Base-by-base conservation (phyloP, 495 filamentous ascomycete genomes). In the Aspergillus kassunensis region DNA sequence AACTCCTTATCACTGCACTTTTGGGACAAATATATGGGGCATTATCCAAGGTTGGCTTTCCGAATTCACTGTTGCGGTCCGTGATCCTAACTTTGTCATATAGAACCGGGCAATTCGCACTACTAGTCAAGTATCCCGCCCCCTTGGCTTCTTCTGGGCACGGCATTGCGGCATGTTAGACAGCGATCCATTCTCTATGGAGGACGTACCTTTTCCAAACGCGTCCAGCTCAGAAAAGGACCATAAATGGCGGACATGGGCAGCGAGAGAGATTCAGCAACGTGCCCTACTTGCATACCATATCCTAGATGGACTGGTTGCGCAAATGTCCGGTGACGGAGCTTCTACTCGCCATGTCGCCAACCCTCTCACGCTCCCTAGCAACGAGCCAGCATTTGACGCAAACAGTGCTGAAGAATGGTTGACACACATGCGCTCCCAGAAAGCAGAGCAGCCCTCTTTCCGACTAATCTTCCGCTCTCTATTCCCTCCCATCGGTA, bases 71-170 rank as follows among this genome's bases (percentile, higher is more conserved):
- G 29, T 36, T 1, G 4, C 3, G 18, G 18, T n/a, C n/a, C 33
- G 18, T 19, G 11, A 7, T 16, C 44, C 46, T 19, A 29, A 11
- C 43, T 9, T 2, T n/a, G 18, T 5, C 18, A n/a, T 11, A 18
- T 40, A 69, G 62, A 76, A 76, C 37, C 59, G 69, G 16, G 60
- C 62, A 4, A 71, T 78, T 21, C 65, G 75, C 8, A 75, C 68
- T 2, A 76, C 74, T 20, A 72, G 70, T 49, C 74, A 77, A 45
- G 69, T 74, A 3, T 76, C 76, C 51, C 74, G 74, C 6, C 73
- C 71, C 0, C 60, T 78, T 0, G 72, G 70, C 6, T 77, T 78
- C 57, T 73, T 72, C 53, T 78, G 75, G 75, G 74, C 75, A 23
- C 59, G 73, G 12, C 70, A 76, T 31, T 76, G 71, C 47, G 72